These are phyloP conservation scores for Tetrahymena elliotti DNA, from an alignment of 73 alveolate species.

Conservation along the genomic window DNA sequence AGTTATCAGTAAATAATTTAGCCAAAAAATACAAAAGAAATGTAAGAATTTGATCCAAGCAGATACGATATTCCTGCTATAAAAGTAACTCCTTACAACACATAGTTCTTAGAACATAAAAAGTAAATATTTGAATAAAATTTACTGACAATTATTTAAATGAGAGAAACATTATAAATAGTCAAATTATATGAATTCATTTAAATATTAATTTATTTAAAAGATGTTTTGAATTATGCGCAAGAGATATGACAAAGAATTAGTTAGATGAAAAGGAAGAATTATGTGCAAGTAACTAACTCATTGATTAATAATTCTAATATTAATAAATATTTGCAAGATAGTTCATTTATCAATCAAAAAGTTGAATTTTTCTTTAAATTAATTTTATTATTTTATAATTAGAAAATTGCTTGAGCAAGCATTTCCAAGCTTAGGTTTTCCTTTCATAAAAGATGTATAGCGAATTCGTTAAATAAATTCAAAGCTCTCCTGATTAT, in stretches of 20 bases:
- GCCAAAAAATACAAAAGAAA: neutral
- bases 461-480: neutral
- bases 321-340: neutral
- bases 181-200: too few relatives aligned
- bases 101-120: neutral
- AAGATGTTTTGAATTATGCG: neutral
- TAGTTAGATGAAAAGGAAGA: neutral
- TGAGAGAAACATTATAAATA: too few relatives aligned
- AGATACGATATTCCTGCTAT: neutral
- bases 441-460: neutral
- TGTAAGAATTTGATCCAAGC: neutral
- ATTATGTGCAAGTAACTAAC: neutral
- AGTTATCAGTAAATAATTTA: neutral
- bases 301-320: neutral
- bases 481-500: neutral
- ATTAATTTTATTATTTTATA: neutral
- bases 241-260: neutral
- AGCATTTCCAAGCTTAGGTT: neutral
- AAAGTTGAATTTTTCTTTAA: neutral
- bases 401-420: neutral
- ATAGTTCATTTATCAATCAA: neutral
- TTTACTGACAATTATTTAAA: too few relatives aligned
- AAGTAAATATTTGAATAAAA: neutral
- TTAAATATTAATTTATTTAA: too few relatives aligned
- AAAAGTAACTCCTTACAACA: neutral